Conservation (phyloP, 805 yeast species). For the Lipomyces sp. region DNA sequence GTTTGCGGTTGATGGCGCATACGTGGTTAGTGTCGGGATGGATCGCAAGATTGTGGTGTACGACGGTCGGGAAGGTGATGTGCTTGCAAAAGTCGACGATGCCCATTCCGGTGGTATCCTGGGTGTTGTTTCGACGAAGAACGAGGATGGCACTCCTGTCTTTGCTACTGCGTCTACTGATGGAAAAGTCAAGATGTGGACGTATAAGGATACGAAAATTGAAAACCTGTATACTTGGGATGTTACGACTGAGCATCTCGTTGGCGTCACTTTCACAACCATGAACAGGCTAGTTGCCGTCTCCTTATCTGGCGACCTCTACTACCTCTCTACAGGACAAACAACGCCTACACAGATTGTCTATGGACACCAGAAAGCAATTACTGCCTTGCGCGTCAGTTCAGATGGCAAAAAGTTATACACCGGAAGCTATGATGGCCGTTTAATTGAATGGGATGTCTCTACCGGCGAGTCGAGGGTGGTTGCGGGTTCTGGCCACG, state of each 20-base stretch:
- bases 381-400: constrained; percentile 59
- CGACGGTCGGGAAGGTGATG: constrained; percentile 88
- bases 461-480: constrained; percentile 47
- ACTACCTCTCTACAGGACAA: constrained; percentile 48
- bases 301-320: constrained; percentile 72
- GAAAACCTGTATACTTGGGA: constrained; percentile 55
- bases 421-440: constrained; percentile 86
- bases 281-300: constrained; percentile 61
- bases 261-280: constrained; percentile 73
- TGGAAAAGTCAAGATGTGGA: constrained; percentile 70
- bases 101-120: constrained; percentile 81
- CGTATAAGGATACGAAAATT: constrained; percentile 50
- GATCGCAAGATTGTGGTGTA: constrained; percentile 78
- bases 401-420: constrained; percentile 26
- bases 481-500: constrained; percentile 56
- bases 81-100: constrained; percentile 51
- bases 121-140: constrained; percentile 56
- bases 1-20: constrained; percentile 80
- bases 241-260: constrained; percentile 65
- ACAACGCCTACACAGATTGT: constrained; percentile 51
- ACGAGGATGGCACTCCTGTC: constrained; percentile 59
- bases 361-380: constrained; percentile 80
- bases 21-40: constrained; percentile 78
- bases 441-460: constrained; percentile 63
- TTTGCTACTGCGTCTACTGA: constrained; percentile 89